phyloP scores from a whole-genome alignment of 2,329 filamentous ascomycete genomes.

The Fusarium sp. region DNA sequence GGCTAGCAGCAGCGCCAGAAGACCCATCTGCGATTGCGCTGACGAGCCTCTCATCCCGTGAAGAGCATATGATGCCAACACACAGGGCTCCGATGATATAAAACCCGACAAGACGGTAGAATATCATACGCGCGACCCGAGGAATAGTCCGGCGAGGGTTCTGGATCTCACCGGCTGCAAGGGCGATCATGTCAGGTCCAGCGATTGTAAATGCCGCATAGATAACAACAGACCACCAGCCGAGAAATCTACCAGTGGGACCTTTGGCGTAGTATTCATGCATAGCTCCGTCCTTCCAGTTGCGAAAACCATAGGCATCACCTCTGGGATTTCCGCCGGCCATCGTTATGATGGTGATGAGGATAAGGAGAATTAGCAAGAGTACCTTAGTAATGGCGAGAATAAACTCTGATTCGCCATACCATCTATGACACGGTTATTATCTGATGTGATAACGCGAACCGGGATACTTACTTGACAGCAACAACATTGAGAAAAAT shows the following conservation, averaged over 20 bases:
- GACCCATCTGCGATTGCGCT: slow-evolving; percentile 53
- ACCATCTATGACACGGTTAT: not conserved
- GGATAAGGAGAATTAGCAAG: not conserved
- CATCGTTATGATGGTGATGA: not conserved
- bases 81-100: slow-evolving; percentile 71
- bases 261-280: not conserved
- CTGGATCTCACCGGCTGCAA: slow-evolving; percentile 66
- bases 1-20: slow-evolving; percentile 64
- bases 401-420: not conserved
- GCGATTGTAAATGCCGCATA: slow-evolving; percentile 73
- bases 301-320: not conserved
- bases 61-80: slow-evolving; percentile 62
- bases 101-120: slow-evolving; percentile 74
- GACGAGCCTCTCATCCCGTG: slow-evolving; percentile 53
- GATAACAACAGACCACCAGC: slow-evolving; percentile 63
- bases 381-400: not conserved
- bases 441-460: rapidly evolving
- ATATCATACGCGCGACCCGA: slow-evolving; percentile 74
- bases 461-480: not conserved
- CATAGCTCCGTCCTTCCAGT: not conserved
- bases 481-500: not conserved
- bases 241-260: slow-evolving; percentile 67
- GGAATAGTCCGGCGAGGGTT: slow-evolving; percentile 72
- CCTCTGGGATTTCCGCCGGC: not conserved
- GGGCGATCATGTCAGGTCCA: slow-evolving; percentile 71